Conservation (phyloP, 805 yeast species). For the Metschnikowia peoriensis region DNA sequence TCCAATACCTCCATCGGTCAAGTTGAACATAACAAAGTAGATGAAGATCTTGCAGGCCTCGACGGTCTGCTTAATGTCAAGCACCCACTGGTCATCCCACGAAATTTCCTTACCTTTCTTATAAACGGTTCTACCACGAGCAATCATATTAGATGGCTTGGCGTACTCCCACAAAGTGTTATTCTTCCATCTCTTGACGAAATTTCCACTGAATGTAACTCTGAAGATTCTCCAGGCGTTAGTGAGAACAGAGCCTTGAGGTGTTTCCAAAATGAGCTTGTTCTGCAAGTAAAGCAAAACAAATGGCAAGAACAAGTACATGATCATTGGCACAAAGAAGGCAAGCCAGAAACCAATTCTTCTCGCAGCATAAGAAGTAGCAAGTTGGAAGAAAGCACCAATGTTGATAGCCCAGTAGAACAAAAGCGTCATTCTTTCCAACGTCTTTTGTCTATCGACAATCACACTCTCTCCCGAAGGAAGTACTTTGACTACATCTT, state of each 20-base stretch:
- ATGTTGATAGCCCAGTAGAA: constrained; percentile 57
- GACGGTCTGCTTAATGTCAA: constrained; percentile 43
- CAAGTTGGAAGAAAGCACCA: constrained; percentile 53
- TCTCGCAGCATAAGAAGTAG: constrained; percentile 51
- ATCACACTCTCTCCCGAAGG: constrained; percentile 67
- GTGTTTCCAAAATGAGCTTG: constrained; percentile 28
- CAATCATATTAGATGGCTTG: constrained; percentile 42
- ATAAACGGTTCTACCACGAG: constrained; percentile 39
- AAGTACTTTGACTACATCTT: constrained; percentile 56
- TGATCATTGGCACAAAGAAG: constrained; percentile 42
- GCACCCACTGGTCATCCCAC: constrained; percentile 49
- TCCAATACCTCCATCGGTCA: constrained; percentile 51
- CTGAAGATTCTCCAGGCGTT: constrained; percentile 41
- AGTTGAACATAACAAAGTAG: constrained; percentile 37
- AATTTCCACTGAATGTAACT: constrained; percentile 43
- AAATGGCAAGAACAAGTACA: constrained; percentile 27
- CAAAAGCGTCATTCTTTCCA: constrained; percentile 36
- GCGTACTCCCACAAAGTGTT: constrained; percentile 51
- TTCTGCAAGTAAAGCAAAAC: constrained; percentile 26
- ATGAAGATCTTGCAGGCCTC: constrained; percentile 46
- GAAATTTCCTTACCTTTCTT: constrained; percentile 20
- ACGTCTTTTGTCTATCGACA: constrained; percentile 44
- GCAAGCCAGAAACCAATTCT: constrained; percentile 56
- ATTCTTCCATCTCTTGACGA: constrained; percentile 38
- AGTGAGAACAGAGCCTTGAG: constrained; percentile 48